Base-by-base conservation (phyloP, 768 basidiomycete genomes). In the Termitomyces sp. region DNA sequence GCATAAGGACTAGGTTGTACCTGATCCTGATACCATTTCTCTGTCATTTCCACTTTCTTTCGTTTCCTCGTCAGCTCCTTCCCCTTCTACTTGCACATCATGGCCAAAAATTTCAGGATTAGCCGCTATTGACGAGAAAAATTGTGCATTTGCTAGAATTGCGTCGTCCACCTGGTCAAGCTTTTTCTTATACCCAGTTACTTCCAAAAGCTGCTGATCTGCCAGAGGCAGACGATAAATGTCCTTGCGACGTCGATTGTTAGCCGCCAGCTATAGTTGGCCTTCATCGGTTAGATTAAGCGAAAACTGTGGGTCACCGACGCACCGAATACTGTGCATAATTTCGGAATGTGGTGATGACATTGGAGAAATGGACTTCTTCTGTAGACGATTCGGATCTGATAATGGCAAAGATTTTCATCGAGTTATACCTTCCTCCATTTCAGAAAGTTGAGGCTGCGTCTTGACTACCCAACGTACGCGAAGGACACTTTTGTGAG, bases 81-180 rank as follows among this genome's bases (percentile, higher is more conserved):
- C 74, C 1, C 72, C 74, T 4, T 66, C 72, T 1, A 67, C 64
- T 3, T 70, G 74, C 16, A 75, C 51, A 18, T 77, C 82, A 61
- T 83, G 81, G 16, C 83, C 87, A 65, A 95, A 95, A 30, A 96
- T 92, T 65, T 88, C 87, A 0, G 93, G 89, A 71, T 90, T 80
- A 14, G 82, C 85, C 12, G 92, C 85, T 63, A 96, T 87, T 61
- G 82, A 75, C 4, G 80, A 76, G 58, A 96, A 69, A 69, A 98
- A 95, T 47, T 87, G 77, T 1, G 91, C 87, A 66, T 96, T 97
- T 53, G 77, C 83, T 52, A 83, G 71, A 63, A 97, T 95, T 9
- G 91, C 90, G 8, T 82, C 75, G 72, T 98, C 95, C 13, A 92
- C 88, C 30, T 81, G 84, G 35, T 87, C 81, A 0, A 98, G 79